Percentiles rank a stretch among this genome's conserved stretches.
Conservation (phyloP, 345 rosid genomes). For the Brassica incana region DNA sequence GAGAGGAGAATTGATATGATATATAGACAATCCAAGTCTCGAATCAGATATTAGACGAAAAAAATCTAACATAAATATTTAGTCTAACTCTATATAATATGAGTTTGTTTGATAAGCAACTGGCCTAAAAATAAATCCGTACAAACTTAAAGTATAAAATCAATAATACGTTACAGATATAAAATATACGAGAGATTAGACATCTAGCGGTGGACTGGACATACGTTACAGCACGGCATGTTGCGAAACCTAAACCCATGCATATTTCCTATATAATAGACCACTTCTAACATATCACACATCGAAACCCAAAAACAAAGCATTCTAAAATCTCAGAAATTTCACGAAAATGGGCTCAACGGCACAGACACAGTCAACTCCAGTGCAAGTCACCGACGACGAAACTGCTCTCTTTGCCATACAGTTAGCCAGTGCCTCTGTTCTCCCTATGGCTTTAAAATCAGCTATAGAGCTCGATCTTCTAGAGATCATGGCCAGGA, state of each 20-base stretch:
- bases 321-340: not conserved
- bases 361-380: conserved; percentile 66
- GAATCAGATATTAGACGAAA: not conserved
- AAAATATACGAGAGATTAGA: not conserved
- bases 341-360: conserved; percentile 53
- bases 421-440: conserved; percentile 67
- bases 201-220: not conserved
- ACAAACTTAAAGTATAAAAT: too few species aligned
- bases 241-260: not conserved
- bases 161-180: too few species aligned
- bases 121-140: not conserved
- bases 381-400: conserved; percentile 61
- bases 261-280: not conserved
- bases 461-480: conserved; percentile 80
- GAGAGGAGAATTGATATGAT: not conserved
- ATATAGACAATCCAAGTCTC: not conserved
- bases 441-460: conserved; percentile 82
- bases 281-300: conserved; percentile 21
- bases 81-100: too few species aligned
- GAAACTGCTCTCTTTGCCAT: conserved; percentile 71
- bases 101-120: not conserved
- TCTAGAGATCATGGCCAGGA: conserved; percentile 72
- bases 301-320: not conserved
- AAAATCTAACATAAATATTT: too few species aligned
- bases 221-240: not conserved